Percentiles rank a stretch among this genome's conserved stretches.
phyloP scores from a whole-genome alignment of 306 rosid genomes.

The Castanospermum australe region DNA sequence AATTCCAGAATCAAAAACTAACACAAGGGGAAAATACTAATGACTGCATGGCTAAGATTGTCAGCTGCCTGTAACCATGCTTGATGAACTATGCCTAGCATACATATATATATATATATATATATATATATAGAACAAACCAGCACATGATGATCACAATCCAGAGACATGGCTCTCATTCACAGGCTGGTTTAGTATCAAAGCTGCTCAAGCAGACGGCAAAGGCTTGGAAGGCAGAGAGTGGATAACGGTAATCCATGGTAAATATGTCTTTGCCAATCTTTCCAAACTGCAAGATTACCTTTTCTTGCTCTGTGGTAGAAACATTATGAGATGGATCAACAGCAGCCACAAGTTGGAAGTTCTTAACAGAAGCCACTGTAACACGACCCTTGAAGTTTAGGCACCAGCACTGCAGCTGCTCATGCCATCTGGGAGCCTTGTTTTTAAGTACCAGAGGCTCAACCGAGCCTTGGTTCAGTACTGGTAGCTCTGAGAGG shows the following conservation, averaged over 20 bases:
- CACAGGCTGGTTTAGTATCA: conserved; percentile 89
- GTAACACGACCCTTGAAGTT: conserved; percentile 87
- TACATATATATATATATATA: no score
- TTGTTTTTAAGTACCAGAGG: conserved; percentile 69
- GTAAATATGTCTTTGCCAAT: conserved; percentile 87
- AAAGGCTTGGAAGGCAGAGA: conserved; percentile 91
- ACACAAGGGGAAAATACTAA: conserved; percentile 24
- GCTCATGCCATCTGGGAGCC: conserved; percentile 94
- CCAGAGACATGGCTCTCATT: conserved; percentile 42
- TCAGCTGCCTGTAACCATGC: conserved; percentile 31
- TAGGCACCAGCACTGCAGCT: conserved; percentile 90
- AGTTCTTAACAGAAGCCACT: conserved; percentile 89
- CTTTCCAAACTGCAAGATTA: conserved; percentile 85
- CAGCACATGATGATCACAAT: conserved; percentile 13
- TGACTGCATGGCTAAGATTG: conserved; percentile 37
- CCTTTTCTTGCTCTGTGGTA: conserved; percentile 69
- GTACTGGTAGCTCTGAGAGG: conserved; percentile 20
- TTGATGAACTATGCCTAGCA: conserved; percentile 30
- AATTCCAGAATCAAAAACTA: conserved; percentile 36
- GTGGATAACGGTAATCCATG: conserved; percentile 90
- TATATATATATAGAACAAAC: conserved; percentile 9
- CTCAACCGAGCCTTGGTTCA: conserved; percentile 37
- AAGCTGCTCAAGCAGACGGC: conserved; percentile 89
- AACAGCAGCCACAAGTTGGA: conserved; percentile 79
- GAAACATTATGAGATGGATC: conserved; percentile 66